Evolutionary conservation across 805 yeast species (phyloP), one percentile per base, ranked within the genome.

Genomic region (Ogataea minuta): DNA sequence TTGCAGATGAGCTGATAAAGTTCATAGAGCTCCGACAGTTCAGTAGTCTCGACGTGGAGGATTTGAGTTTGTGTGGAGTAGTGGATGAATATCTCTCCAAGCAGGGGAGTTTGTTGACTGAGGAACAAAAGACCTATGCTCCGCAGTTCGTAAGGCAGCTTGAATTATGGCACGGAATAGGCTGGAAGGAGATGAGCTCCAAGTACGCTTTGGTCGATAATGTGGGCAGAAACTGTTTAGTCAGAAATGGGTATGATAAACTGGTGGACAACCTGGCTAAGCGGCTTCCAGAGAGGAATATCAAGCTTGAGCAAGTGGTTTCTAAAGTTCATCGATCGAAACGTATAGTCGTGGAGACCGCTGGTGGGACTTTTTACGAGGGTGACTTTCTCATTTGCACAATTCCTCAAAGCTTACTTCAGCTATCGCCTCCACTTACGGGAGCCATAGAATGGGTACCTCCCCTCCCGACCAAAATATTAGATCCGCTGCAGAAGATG

Each of bases 161-260:
- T 34, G 96, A 89, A 59, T 64, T 84, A 19, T 88, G 95, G 91
- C 84, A 79, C 57, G 96, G 95, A 1, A 67, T 82, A 21, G 71
- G 81, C 17, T 79, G 88, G 79, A 74, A 72, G 14, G 59, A 62
- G 14, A 69, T 83, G 54, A 83, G 95, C 50, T 81, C 83, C 3
- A 81, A 81, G 49, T 81, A 75, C 53, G 72, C 88, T 1, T 60
- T 73, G n/a, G 74, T 81, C 59, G 86, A 77, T 43, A 81, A 80
- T 50, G 79, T 77, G 35, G 96, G 96, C 1, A 69, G 96, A 50
- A 81, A 89, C 54, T 79, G 89, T n/a, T 67, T 77, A 45, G 82
- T 82, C 34, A 56, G 71, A 34, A 71, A 74, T 48, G 86, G 87
- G 0, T 83, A 80, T 58, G 75, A 69, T 33, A 52, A 57, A 9